Percentiles rank a stretch among this genome's conserved stretches.
Conservation (phyloP, 768 basidiomycete species). For the Dioszegia hungarica region DNA sequence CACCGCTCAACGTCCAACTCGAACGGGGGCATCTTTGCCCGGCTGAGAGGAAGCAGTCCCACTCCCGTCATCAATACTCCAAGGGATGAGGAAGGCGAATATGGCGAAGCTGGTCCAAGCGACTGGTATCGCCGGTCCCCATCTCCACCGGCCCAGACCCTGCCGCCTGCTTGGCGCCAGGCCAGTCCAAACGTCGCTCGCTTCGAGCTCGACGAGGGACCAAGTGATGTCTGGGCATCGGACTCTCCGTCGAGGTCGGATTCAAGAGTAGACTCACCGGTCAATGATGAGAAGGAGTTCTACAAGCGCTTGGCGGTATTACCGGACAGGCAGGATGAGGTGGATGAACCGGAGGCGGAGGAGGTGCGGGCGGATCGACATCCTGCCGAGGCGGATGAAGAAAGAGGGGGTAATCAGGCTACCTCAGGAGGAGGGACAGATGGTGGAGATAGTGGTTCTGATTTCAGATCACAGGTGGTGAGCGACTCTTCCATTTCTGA, state of each 20-base stretch:
- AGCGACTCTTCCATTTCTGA: too few species aligned
- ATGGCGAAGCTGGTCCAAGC: conserved; percentile 12
- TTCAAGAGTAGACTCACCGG: background rate
- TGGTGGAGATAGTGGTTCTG: conserved; percentile 3
- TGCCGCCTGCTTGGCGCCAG: background rate
- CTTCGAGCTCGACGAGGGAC: conserved; percentile 10
- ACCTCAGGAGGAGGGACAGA: conserved; percentile 19
- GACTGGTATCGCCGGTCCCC: conserved; percentile 10
- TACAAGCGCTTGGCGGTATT: background rate
- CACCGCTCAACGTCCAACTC: background rate
- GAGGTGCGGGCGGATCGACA: background rate
- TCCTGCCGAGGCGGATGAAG: background rate
- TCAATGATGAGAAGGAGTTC: conserved; percentile 4
- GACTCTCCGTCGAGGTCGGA: background rate
- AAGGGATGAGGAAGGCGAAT: background rate
- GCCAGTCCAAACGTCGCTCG: background rate
- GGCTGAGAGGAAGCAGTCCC: background rate
- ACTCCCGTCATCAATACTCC: background rate
- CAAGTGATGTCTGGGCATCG: conserved; percentile 27
- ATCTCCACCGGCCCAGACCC: background rate
- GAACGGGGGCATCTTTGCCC: conserved; percentile 1
- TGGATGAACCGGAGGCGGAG: background rate
- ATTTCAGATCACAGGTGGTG: too few species aligned
- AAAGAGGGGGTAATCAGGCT: background rate
- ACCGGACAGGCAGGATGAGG: background rate